Base-by-base conservation (phyloP, 768 basidiomycete species). In the Vishniacozyma victoriae region DNA sequence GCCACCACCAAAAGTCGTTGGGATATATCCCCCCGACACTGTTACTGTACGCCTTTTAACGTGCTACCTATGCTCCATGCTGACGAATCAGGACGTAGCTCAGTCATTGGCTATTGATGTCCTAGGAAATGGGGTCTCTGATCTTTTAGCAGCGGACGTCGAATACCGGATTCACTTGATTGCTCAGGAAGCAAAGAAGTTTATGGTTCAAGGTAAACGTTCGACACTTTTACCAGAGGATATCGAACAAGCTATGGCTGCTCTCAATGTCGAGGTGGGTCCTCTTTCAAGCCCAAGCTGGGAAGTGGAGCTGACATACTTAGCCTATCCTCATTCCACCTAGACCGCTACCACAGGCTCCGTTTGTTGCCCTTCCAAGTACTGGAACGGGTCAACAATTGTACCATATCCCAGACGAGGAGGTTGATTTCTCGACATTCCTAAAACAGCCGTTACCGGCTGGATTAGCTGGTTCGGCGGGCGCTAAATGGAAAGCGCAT, bases 81-180 rank as follows among this genome's bases (percentile, higher is more conserved):
- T n/a, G n/a, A n/a, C n/a, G n/a, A n/a, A n/a, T n/a, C 41, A 93
- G 91, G 91, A 97, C 75, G 83, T 85, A 38, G 91, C 95, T 25
- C 93, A 96, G 57, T 84, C 85, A 0, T 72, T 95, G 25, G 83
- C 82, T 51, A 82, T 97, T 47, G 74, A 82, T 13, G 83, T 72
- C 39, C 72, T 99, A 35, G 76, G 86, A 2, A 88, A 92, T 44
- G 67, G 78, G 2, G 86, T 95, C 20, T 86, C 89, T 4, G 82
- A 82, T 3, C 78, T 86, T 0, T 78, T 99, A 20, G 90, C 95
- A 0, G 90, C 87, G 60, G 95, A 99, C 75, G 89, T 96, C 35
- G 95, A 97, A 67, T 96, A 96, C 73, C 78, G 95, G 50, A 80
- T 96, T 67, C 89, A 93, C 71, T 88, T 97, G 68, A 85, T 97